phyloP scores from a whole-genome alignment of 805 yeast genomes.

The Ogataea zsoltii region DNA sequence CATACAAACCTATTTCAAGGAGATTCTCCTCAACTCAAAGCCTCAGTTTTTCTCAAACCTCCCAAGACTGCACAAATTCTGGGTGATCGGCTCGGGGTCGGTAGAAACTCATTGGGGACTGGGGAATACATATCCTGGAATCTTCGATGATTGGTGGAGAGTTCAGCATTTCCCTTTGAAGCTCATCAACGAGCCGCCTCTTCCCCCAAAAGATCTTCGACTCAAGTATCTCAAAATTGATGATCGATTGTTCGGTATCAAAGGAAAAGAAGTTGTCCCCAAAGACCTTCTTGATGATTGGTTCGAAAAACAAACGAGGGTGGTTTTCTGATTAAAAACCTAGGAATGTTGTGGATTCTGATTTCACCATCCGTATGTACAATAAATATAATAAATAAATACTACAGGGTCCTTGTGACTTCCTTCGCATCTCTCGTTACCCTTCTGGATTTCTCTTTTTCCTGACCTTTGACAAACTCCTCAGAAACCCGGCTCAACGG shows the following conservation, averaged over 20 bases:
- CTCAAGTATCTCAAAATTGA: conserved; percentile 50
- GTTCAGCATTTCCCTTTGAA: conserved; percentile 54
- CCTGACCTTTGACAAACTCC: neutral
- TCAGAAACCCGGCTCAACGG: conserved; percentile 3
- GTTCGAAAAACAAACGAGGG: conserved; percentile 39
- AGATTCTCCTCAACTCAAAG: conserved; percentile 30
- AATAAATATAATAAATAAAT: conserved; percentile 9
- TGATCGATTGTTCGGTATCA: conserved; percentile 46
- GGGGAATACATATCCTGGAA: conserved; percentile 52
- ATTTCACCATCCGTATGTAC: neutral
- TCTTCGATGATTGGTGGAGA: conserved; percentile 57
- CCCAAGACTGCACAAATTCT: conserved; percentile 36
- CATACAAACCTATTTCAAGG: conserved; percentile 37
- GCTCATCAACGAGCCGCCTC: conserved; percentile 28
- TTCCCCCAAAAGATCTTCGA: conserved; percentile 6
- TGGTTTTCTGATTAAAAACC: conserved; percentile 14
- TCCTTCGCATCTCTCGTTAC: conserved; percentile 7
- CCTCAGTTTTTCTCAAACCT: conserved; percentile 31
- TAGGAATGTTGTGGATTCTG: too few relatives aligned
- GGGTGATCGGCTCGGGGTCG: conserved; percentile 50
- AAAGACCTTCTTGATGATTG: conserved; percentile 48
- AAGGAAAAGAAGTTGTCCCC: conserved; percentile 36
- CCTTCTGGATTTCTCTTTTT: neutral
- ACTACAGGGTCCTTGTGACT: conserved; percentile 13
- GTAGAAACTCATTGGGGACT: conserved; percentile 58